phyloP scores from a whole-genome alignment of 2,329 filamentous ascomycete genomes.

The Pseudocercospora crystallina region DNA sequence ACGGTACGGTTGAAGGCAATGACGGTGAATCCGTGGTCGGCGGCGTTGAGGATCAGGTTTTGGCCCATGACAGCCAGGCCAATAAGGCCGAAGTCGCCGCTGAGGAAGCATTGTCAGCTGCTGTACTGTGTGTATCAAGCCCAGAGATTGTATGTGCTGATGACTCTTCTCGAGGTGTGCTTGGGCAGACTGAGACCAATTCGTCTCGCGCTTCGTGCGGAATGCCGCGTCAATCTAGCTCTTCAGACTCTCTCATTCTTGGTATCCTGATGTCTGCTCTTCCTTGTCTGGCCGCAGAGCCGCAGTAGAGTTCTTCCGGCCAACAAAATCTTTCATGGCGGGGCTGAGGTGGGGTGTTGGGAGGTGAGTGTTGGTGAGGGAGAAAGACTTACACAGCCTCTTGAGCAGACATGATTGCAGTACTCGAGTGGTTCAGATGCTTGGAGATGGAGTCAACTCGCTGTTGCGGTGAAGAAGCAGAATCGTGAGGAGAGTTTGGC shows the following conservation, averaged over 20 bases:
- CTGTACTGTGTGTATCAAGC: background rate
- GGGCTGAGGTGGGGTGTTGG: conserved; percentile 4
- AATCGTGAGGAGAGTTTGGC: background rate
- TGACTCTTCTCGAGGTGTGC: no score
- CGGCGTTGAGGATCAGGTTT: conserved; percentile 57
- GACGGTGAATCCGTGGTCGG: conserved; percentile 78
- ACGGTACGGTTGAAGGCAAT: conserved; percentile 98
- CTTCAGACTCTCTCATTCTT: background rate
- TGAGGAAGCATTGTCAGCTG: conserved; percentile 27
- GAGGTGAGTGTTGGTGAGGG: background rate
- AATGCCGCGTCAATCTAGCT: no score
- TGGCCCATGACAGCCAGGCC: conserved; percentile 54
- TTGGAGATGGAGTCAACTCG: conserved; percentile 19
- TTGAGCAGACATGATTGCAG: conserved; percentile 20
- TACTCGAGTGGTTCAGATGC: conserved; percentile 12
- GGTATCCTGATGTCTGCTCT: background rate
- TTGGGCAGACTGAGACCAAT: no score
- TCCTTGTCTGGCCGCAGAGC: conserved; percentile 1
- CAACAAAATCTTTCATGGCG: conserved; percentile 14
- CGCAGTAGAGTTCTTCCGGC: conserved; percentile 10
- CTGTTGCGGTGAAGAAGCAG: conserved; percentile 13
- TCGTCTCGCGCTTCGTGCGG: no score
- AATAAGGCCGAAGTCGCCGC: conserved; percentile 56
- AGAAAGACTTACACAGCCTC: conserved; percentile 24
- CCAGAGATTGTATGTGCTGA: no score